A percentile compares a stretch with the other conserved stretches of the same genome.
Conservation (phyloP, 345 rosid species). For the Brassica rapa region DNA sequence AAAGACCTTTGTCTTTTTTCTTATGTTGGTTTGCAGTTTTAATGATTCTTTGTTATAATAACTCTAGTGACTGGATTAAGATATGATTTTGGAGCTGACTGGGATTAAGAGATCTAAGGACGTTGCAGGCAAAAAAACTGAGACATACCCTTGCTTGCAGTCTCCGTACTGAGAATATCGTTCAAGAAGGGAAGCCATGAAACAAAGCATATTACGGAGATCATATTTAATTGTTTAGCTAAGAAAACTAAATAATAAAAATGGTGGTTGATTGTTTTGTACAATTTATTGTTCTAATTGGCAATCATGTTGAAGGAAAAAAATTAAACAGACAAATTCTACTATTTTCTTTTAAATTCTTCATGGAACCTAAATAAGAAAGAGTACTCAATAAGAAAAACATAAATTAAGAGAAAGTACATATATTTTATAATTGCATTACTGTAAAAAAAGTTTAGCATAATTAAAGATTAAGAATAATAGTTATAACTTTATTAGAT, state of each 20-base stretch:
- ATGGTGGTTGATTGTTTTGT: not conserved
- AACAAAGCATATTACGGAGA: not conserved
- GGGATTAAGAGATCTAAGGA: not conserved
- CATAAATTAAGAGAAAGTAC: not conserved
- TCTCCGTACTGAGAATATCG: not conserved
- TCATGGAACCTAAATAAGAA: not conserved
- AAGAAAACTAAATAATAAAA: not conserved
- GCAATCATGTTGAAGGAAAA: not conserved
- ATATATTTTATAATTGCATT: too few species aligned
- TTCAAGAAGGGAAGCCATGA: not conserved
- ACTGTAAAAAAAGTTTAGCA: not conserved
- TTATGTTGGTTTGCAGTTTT: not conserved
- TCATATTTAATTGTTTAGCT: not conserved
- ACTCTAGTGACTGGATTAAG: not conserved
- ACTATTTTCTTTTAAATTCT: too few species aligned
- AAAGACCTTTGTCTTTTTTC: too few species aligned
- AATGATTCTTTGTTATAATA: not conserved
- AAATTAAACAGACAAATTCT: too few species aligned
- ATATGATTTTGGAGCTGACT: not conserved
- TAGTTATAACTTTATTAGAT: not conserved
- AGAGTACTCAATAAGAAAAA: too few species aligned
- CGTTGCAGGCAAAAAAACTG: not conserved
- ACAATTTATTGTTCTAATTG: not conserved
- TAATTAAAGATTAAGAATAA: not conserved
- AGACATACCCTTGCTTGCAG: not conserved